phyloP scores from a whole-genome alignment of 768 basidiomycete species.

The Candolleomyces efflorescens region DNA sequence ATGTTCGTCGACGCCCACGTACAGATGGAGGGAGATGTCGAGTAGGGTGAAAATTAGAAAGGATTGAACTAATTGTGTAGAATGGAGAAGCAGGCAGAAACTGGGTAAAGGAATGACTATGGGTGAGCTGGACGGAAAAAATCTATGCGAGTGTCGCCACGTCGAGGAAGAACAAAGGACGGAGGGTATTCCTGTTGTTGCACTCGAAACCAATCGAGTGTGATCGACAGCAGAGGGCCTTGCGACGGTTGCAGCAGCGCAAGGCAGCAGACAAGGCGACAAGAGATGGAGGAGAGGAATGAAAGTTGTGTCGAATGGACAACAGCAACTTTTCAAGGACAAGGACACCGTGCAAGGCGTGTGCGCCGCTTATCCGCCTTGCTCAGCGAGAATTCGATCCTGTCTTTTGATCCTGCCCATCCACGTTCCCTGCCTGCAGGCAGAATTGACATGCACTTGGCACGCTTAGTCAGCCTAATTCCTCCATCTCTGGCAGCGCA shows the following conservation, averaged over 20 bases:
- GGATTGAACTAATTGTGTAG: conserved; percentile 27
- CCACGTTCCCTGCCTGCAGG: conserved; percentile 81
- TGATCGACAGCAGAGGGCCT: conserved; percentile 23
- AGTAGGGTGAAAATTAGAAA: conserved; percentile 15
- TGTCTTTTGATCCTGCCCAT: conserved; percentile 52
- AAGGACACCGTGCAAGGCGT: conserved; percentile 36
- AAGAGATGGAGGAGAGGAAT: conserved; percentile 25
- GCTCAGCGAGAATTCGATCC: conserved; percentile 36
- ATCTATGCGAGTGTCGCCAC: conserved; percentile 30
- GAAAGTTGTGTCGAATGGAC: conserved; percentile 40
- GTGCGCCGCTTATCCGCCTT: conserved; percentile 47
- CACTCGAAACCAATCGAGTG: conserved; percentile 56
- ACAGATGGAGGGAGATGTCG: neutral
- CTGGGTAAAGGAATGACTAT: conserved; percentile 45
- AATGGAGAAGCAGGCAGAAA: conserved; percentile 13
- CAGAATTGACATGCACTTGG: conserved; percentile 24
- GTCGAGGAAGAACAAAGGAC: conserved; percentile 28
- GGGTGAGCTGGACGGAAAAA: conserved; percentile 35
- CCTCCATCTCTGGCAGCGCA: conserved; percentile 15
- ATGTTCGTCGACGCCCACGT: neutral
- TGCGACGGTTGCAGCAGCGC: conserved; percentile 26
- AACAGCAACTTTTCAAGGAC: conserved; percentile 50
- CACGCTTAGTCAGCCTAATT: conserved; percentile 18
- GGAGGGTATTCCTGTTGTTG: conserved; percentile 25
- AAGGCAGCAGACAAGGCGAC: conserved; percentile 30